Evolutionary conservation across 2,329 filamentous ascomycete species (phyloP).

Genomic region (Sclerotinia trifoliorum): DNA sequence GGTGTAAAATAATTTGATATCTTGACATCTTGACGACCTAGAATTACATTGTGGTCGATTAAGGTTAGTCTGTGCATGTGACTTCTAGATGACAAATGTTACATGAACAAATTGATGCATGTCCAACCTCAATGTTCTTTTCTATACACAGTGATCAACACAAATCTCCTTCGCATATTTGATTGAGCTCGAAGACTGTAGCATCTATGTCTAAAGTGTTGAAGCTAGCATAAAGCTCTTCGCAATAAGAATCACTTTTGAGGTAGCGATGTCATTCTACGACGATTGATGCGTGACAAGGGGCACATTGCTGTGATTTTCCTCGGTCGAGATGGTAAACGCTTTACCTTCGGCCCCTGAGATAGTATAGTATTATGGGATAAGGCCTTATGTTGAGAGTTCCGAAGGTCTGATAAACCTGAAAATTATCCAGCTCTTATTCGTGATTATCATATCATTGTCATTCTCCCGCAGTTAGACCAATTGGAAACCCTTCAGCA

Average conservation of each 20-base stretch:
- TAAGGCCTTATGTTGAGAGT: fast-evolving
- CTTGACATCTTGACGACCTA: no score
- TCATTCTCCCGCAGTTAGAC: background rate
- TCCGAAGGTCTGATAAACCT: fast-evolving
- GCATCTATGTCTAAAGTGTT: no score
- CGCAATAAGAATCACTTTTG: no score
- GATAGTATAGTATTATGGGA: no score
- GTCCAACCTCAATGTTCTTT: background rate
- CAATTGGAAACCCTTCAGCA: background rate
- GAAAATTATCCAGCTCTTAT: background rate
- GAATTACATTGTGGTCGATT: no score
- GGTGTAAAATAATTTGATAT: background rate
- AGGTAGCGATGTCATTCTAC: no score
- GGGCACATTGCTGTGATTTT: background rate
- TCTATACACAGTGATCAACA: no score
- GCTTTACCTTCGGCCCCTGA: background rate
- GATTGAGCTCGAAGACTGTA: background rate
- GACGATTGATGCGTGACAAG: background rate
- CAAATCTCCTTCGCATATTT: no score
- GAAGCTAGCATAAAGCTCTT: background rate
- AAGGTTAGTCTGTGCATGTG: no score
- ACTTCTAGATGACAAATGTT: background rate
- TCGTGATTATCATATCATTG: no score
- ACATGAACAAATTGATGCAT: background rate
- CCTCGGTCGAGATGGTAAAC: background rate